Evolutionary conservation across 306 rosid genomes (phyloP).

Genomic region (Lathyrus tuberosus): DNA sequence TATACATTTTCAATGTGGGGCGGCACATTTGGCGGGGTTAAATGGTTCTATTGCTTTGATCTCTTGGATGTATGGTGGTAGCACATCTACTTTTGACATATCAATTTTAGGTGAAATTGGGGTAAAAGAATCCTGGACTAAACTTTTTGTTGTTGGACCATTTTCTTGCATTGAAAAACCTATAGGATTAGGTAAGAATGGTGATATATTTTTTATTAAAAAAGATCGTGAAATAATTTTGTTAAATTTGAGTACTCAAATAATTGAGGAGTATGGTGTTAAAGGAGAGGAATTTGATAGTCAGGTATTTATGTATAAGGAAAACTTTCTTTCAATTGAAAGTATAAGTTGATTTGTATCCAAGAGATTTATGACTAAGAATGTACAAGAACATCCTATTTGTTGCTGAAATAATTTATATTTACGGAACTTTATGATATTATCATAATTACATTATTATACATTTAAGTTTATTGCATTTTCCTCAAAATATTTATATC

Average conservation of each 20-base stretch:
- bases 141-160: neutral
- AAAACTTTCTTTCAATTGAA: neutral
- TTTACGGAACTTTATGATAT: too few relatives aligned
- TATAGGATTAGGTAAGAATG: neutral
- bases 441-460: too few relatives aligned
- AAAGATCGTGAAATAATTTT: neutral
- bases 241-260: neutral
- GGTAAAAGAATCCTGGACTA: neutral
- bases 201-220: neutral
- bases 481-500: too few relatives aligned
- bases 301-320: neutral
- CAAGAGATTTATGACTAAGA: too few relatives aligned
- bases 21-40: neutral
- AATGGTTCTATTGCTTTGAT: neutral
- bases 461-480: too few relatives aligned
- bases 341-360: too few relatives aligned
- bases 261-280: neutral
- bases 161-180: neutral
- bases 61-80: neutral
- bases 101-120: neutral
- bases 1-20: too few relatives aligned
- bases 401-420: too few relatives aligned
- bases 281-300: neutral
- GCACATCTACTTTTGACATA: neutral
- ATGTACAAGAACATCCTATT: too few relatives aligned